Evolutionary conservation across 495 filamentous ascomycete species (phyloP), one percentile per base, ranked within the genome.

Genomic region (Neurospora tetrasperma): DNA sequence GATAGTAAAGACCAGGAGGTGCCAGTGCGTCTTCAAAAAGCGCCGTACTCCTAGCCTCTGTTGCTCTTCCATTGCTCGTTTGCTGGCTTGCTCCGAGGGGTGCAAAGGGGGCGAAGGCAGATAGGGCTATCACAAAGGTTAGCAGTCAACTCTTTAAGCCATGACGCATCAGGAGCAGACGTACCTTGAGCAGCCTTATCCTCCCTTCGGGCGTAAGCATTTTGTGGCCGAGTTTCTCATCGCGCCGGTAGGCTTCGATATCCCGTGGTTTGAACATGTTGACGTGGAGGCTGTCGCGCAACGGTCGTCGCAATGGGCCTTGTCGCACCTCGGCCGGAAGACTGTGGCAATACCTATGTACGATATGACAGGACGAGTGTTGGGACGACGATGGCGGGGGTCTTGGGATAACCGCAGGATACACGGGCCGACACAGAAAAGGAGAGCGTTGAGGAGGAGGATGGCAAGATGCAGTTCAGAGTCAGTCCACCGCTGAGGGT

Each of bases 1-100:
- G 46, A 93, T 71, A 66, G 87, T 85, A 81, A 91, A 96, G 71
- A 93, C 80, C 20, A 95, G 76, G 23, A 88, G 77, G 80, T 97
- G 87, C 43, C 95, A 76, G 75, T 90, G 88, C 5, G 83, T 86
- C 72, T 83, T 88, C 43, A 96, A 73, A 75, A 94, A 92, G 27
- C 87, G 88, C 73, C 91, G 88, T 31, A 95, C 83, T 31, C 91
- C 84, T 59, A 89, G 74, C 62, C 82, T 79, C 41, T 80, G 80
- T 69, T 76, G 77, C n/a, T 78, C 74, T 44, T 80, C 71, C 8
- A 72, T 71, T 5, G 70, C 68, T n/a, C 72, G 69, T 66, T 71
- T 54, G 1, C 72, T 59, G 43, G 73, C 69, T 71, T 77, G 75
- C 71, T 74, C 76, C 46, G 75, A 77, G 9, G 80, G 76, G 76